Base-by-base conservation (phyloP, 2,329 filamentous ascomycete genomes). In the Cladosporium sphaerospermum region DNA sequence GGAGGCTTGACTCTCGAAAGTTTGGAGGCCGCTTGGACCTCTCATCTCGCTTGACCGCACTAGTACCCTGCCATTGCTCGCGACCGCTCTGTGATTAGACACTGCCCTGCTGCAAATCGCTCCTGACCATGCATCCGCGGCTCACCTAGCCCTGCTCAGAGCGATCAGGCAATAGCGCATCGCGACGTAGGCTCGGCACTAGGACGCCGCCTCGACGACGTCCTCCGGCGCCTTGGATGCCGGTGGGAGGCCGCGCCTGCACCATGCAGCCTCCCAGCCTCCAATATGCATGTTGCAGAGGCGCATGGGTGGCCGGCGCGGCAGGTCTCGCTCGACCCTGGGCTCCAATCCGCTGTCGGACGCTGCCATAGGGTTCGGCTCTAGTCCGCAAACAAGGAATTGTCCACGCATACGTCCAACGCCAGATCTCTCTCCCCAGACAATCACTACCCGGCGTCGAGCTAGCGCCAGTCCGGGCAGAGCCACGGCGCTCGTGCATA, bases 301-400 rank as follows among this genome's bases (percentile, higher is more conserved):
- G 13, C 32, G 48, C 36, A 39, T 39, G 31, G 23, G 31, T 32
- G 42, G 40, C 39, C 23, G 32, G 32, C 44, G 48, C 48, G 44
- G 48, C 48, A 51, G 18, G 48, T 51, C 48, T 44, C 48, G 43
- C 31, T 44, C 16, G 48, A 37, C 37, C 42, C 11, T 13, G n/a
- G n/a, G 36, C 36, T 14, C 13, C 8, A 39, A 14, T 14, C n/a
- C n/a, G 36, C n/a, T 8, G 11, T 5, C 11, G 36, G 11, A 28
- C 23, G 23, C 23, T 28, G 23, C 23, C 23, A 28, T 28, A 28
- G 23, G 23, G 23, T 28, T 28, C 7, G 23, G 23, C 23, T 28
- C 23, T 28, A 28, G 23, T 28, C 23, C 33, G 45, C 45, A 39
- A 18, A 47, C 19, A 7, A 19, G 32, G 39, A 16, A 14, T 44